Conservation (phyloP, 1,139 yeast species). For the Suhomyces coccinellae region DNA sequence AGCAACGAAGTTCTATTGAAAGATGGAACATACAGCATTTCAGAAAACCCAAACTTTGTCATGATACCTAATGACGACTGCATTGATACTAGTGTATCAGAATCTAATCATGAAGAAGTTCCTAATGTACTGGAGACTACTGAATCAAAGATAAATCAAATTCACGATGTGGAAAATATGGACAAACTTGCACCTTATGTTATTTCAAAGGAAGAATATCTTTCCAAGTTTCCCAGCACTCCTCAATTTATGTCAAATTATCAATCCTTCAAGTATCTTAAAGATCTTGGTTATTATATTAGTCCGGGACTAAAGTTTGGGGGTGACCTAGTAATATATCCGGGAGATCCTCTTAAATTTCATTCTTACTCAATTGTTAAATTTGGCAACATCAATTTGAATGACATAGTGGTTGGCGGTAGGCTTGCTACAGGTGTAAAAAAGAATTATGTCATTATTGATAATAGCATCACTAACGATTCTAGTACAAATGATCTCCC, state of each 20-base stretch:
- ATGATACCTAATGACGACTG: slow-evolving; percentile 8
- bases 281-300: slow-evolving; percentile 50
- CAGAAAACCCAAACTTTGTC: slow-evolving; percentile 5
- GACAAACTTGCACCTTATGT: background rate
- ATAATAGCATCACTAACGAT: slow-evolving; percentile 19
- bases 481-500: slow-evolving; percentile 8
- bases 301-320: slow-evolving; percentile 93
- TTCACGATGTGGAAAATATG: no score
- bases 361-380: slow-evolving; percentile 85
- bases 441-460: slow-evolving; percentile 75
- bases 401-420: slow-evolving; percentile 75
- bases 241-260: slow-evolving; percentile 10
- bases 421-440: slow-evolving; percentile 91
- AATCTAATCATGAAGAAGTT: background rate
- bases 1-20: slow-evolving; percentile 1
- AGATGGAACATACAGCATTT: slow-evolving; percentile 1
- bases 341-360: slow-evolving; percentile 89
- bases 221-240: background rate
- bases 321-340: slow-evolving; percentile 84
- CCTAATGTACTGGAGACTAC: background rate
- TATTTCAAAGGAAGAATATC: background rate
- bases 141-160: background rate
- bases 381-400: slow-evolving; percentile 50
- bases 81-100: background rate
- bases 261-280: slow-evolving; percentile 35